These are phyloP conservation scores for Penicillium steckii DNA, from an alignment of 495 filamentous ascomycete species.

Conservation along the genomic window DNA sequence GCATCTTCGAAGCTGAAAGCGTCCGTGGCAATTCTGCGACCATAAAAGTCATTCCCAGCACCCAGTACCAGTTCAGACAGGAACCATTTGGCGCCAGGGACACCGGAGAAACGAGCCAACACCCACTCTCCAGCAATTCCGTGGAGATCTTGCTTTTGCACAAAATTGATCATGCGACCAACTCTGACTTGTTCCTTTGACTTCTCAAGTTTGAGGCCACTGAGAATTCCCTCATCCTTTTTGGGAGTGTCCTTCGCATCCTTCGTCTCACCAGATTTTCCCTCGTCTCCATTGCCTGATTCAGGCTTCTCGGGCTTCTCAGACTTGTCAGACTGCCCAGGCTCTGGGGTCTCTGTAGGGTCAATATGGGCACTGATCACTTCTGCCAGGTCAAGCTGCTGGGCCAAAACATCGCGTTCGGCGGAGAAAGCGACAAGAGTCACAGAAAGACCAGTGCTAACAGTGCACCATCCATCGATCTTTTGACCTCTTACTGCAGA, in stretches of 20 bases:
- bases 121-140: constrained; percentile 49
- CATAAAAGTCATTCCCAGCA: no score
- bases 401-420: no score
- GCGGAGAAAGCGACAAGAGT: no score
- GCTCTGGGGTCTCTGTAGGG: no score
- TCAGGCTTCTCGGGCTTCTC: no score
- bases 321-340: no score
- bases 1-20: constrained; percentile 17
- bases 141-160: constrained; percentile 36
- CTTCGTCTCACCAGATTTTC: no score
- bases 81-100: constrained; percentile 44
- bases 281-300: no score
- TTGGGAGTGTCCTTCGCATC: no score
- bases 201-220: neutral
- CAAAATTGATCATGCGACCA: constrained; percentile 39
- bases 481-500: constrained; percentile 10
- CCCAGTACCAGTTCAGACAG: constrained; percentile 45
- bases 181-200: constrained; percentile 28
- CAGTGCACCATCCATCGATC: constrained; percentile 21
- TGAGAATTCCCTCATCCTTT: neutral
- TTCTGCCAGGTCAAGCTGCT: no score
- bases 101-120: constrained; percentile 42
- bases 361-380: no score
- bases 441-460: constrained; percentile 21
- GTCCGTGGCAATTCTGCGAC: constrained; percentile 19